A percentile compares a stretch with the other conserved stretches of the same genome.
Conservation (phyloP, 371 early-diverging fungal species). For the Parasitella parasitica region DNA sequence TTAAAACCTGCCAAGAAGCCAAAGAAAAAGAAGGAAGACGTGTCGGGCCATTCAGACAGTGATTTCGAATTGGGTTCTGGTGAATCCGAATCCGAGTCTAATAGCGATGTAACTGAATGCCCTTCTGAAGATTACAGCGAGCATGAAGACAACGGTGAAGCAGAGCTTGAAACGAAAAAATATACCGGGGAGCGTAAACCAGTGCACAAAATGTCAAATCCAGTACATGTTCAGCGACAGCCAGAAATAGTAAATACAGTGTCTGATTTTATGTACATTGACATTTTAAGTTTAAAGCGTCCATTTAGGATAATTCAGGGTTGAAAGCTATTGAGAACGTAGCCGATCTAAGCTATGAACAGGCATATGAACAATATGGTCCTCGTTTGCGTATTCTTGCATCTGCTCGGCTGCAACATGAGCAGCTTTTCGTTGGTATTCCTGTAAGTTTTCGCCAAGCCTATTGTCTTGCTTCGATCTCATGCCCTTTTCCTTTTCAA, state of each 20-base stretch:
- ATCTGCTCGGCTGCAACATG: slow-evolving; percentile 24
- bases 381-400: slow-evolving; percentile 23
- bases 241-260: neutral
- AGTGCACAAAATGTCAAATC: neutral
- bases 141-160: neutral
- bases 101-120: neutral
- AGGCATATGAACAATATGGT: slow-evolving; percentile 28
- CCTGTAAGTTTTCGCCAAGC: no score
- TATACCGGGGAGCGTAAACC: neutral
- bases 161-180: neutral
- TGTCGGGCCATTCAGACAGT: slow-evolving; percentile 13
- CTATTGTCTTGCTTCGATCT: no score
- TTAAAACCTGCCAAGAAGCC: neutral
- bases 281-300: neutral
- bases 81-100: slow-evolving; percentile 9
- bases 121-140: neutral
- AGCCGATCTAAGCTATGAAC: slow-evolving; percentile 12
- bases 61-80: slow-evolving; percentile 15
- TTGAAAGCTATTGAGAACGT: slow-evolving; percentile 12
- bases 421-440: slow-evolving; percentile 28
- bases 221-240: neutral
- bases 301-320: neutral
- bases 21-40: slow-evolving; percentile 16
- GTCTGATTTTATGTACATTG: neutral
- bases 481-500: neutral